Base-by-base conservation (phyloP, 805 yeast genomes). In the Kuraishia cidri region DNA sequence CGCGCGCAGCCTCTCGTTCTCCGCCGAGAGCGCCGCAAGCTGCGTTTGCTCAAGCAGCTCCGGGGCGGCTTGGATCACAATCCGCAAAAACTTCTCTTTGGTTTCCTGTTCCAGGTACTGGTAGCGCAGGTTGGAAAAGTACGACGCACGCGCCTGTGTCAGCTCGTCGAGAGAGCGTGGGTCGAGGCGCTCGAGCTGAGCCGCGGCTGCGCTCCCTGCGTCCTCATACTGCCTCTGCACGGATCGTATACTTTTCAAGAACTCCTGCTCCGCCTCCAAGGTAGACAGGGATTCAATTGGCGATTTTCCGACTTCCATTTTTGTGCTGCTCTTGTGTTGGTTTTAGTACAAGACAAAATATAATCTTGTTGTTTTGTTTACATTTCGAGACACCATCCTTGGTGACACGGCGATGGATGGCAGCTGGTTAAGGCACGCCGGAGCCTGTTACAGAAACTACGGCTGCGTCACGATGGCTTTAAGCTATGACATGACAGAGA, bases 81-180 rank as follows among this genome's bases (percentile, higher is more conserved):
- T 57, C 24, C 81, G 54, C 24, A 81, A 54, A 50, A 81, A 80
- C 49, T 72, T 69, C 41, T 79, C 83, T 39, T 81, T 71, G 4
- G 86, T 68, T 40, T 79, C 87, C 44, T 79, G 82, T 48, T 81
- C 90, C 26, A 79, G 49, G 46, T 75, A 81, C 35, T 76, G 68
- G 39, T 77, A 77, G 43, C 77, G 75, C 26, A 79, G 56, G 37
- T 77, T 66, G 12, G 69, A 65, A 37, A 71, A 69, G 17, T 66
- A 46, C 39, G 63, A 63, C 19, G 30, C 5, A 5, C 30, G 16
- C 21, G 30, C 13, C 21, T 15, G 21, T 15, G 16, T 27, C 4
- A 16, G 6, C 21, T 27, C 21, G 15, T 24, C 26, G 11, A 24
- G 9, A n/a, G 9, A 6, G 26, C 26, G 26, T 7, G 26, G 26